Conservation (phyloP, 1,284 basidiomycete genomes). For the Irpex lacteus region DNA sequence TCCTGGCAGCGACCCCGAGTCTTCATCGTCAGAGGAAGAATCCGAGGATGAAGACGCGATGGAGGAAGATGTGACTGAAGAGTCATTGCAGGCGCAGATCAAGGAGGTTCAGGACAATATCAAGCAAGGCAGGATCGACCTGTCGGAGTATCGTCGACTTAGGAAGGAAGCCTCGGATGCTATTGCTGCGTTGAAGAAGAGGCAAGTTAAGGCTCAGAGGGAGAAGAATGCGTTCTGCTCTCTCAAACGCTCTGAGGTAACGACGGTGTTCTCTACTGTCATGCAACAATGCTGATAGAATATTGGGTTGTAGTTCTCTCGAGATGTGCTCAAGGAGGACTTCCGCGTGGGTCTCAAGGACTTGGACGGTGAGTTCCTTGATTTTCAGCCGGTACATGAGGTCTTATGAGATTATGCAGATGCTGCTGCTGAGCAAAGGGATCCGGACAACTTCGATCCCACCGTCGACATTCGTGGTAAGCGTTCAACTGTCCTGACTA, state of each 20-base stretch:
- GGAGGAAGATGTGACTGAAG: slow-evolving; percentile 41
- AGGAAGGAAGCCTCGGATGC: slow-evolving; percentile 47
- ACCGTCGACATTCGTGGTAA: slow-evolving; percentile 45
- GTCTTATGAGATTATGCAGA: slow-evolving; percentile 31
- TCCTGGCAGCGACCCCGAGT: background rate
- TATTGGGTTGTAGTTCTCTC: background rate
- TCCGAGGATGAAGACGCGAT: background rate
- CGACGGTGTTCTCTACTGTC: background rate
- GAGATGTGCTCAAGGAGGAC: background rate
- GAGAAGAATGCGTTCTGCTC: slow-evolving; percentile 64
- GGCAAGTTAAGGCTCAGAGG: slow-evolving; percentile 42
- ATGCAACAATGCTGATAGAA: background rate
- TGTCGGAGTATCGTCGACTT: slow-evolving; percentile 36
- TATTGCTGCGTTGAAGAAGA: slow-evolving; percentile 45
- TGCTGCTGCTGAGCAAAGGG: slow-evolving; percentile 51
- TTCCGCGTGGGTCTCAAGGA: background rate
- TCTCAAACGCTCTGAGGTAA: slow-evolving; percentile 53
- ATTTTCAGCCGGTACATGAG: background rate
- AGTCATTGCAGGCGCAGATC: slow-evolving; percentile 44
- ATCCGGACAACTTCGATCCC: slow-evolving; percentile 55
- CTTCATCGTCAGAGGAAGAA: slow-evolving; percentile 13
- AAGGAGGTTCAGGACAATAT: slow-evolving; percentile 38
- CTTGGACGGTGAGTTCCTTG: background rate
- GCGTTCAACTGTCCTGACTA: slow-evolving; percentile 9
- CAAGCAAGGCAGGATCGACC: slow-evolving; percentile 36